phyloP scores from a whole-genome alignment of 2,329 filamentous ascomycete genomes.

The Tolypocladium amazonense region DNA sequence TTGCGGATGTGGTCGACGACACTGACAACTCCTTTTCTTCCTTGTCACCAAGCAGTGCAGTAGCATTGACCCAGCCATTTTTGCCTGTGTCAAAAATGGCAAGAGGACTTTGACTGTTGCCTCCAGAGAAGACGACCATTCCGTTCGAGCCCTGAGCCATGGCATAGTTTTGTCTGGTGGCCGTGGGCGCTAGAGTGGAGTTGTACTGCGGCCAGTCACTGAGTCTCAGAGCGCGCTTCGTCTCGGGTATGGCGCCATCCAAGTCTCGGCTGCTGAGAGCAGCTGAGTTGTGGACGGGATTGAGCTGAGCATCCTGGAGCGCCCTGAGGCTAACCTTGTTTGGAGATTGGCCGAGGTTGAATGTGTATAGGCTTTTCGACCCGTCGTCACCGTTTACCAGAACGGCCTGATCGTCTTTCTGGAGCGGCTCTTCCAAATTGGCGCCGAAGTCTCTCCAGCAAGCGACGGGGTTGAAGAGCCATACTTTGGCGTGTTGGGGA shows the following conservation, averaged over 20 bases:
- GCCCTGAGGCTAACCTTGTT: conserved; percentile 64
- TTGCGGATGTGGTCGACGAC: conserved; percentile 16
- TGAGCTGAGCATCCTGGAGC: conserved; percentile 51
- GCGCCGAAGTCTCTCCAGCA: conserved; percentile 61
- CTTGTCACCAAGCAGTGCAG: conserved; percentile 45
- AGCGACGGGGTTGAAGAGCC: conserved; percentile 52
- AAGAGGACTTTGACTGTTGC: conserved; percentile 54
- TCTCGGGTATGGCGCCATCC: conserved; percentile 12
- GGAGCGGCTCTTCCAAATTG: conserved; percentile 48
- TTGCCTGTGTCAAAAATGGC: conserved; percentile 65
- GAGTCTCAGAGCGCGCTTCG: conserved; percentile 38
- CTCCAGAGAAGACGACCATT: conserved; percentile 69
- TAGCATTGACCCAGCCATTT: conserved; percentile 72
- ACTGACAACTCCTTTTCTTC: conserved; percentile 26
- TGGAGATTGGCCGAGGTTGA: conserved; percentile 63
- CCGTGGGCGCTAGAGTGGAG: conserved; percentile 53
- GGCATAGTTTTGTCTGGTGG: conserved; percentile 56
- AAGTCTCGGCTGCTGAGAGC: conserved; percentile 22
- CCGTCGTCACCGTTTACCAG: conserved; percentile 63
- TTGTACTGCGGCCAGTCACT: conserved; percentile 72
- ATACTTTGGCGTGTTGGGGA: conserved; percentile 50
- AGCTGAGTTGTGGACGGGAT: conserved; percentile 33
- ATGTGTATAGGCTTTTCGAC: conserved; percentile 69
- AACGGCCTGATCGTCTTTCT: conserved; percentile 46
- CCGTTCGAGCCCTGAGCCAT: conserved; percentile 58